Conservation (phyloP, 2,329 filamentous ascomycete species). For the Cytospora chrysosperma region DNA sequence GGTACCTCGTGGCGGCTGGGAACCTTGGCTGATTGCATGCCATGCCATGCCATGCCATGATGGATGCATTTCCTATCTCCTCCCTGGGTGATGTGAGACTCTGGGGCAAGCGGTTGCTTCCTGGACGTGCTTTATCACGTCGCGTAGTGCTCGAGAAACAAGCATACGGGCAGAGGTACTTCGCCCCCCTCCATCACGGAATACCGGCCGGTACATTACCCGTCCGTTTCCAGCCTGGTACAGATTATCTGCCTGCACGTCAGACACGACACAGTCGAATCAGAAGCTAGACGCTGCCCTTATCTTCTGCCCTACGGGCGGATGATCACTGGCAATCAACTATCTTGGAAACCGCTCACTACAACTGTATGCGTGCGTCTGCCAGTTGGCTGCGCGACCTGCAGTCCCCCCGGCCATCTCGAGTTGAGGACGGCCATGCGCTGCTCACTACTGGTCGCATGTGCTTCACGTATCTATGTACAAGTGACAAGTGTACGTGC, state of each 20-base stretch:
- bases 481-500: background rate
- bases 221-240: constrained; percentile 22
- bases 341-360: constrained; percentile 2
- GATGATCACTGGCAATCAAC: constrained; percentile 7
- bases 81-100: background rate
- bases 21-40: constrained; percentile 8
- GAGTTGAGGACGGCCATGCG: background rate
- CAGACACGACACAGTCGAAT: constrained; percentile 6
- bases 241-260: constrained; percentile 17
- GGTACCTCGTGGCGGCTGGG: constrained; percentile 13
- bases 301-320: constrained; percentile 19
- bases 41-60: background rate
- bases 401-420: background rate
- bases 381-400: background rate
- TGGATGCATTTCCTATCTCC: background rate
- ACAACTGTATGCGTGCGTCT: background rate
- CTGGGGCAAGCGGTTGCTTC: background rate
- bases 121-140: background rate
- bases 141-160: background rate
- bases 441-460: background rate
- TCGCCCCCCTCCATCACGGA: constrained; percentile 16
- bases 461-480: background rate
- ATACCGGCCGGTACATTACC: constrained; percentile 6
- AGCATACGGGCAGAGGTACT: constrained; percentile 15
- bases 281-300: background rate